phyloP scores from a whole-genome alignment of 2,329 filamentous ascomycete genomes.

The Botryotinia narcissicola region DNA sequence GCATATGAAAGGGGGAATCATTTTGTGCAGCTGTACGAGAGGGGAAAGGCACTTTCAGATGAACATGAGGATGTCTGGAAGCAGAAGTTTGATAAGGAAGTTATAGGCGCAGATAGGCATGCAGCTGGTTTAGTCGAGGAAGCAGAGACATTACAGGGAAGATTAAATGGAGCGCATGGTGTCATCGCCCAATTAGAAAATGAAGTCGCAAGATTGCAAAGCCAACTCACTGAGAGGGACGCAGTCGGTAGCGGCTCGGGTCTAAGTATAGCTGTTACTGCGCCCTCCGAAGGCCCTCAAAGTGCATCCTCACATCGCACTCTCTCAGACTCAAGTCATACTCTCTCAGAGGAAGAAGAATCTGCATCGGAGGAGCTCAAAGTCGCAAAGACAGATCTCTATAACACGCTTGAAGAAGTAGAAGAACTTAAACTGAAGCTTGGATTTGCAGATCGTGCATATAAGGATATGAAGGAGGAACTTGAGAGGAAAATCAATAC shows the following conservation, averaged over 20 bases:
- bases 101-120: constrained; percentile 1
- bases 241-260: neutral
- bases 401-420: constrained; percentile 18
- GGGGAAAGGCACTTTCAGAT: constrained; percentile 1
- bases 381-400: constrained; percentile 2
- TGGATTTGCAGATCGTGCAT: neutral
- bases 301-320: neutral
- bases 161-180: constrained; percentile 9
- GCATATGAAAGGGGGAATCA: neutral
- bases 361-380: neutral
- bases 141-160: constrained; percentile 11
- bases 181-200: neutral
- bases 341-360: neutral
- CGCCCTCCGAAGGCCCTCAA: neutral
- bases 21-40: neutral
- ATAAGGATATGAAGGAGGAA: neutral
- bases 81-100: constrained; percentile 1
- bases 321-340: neutral
- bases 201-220: neutral
- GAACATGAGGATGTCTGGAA: constrained; percentile 8
- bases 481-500: neutral
- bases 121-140: constrained; percentile 9
- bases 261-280: neutral
- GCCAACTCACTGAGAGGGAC: neutral
- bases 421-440: constrained; percentile 11